A percentile compares a stretch with the other conserved stretches of the same genome.
phyloP scores from a whole-genome alignment of 495 filamentous ascomycete species.

The Bacidia gigantensis region DNA sequence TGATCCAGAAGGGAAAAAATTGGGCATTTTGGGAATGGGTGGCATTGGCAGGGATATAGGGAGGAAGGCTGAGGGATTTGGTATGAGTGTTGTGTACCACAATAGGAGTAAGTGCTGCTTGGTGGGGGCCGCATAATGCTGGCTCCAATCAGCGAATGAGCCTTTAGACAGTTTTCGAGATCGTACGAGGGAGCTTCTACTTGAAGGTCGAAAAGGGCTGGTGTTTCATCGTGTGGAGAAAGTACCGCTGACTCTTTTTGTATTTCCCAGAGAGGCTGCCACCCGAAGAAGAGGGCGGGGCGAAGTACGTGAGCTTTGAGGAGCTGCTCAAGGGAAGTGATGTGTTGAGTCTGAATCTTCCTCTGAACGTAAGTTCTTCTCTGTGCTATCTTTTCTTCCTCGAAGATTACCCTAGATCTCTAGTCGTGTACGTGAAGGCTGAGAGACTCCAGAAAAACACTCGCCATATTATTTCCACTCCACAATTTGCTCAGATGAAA shows the following conservation, averaged over 20 bases:
- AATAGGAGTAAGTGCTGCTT: constrained; percentile 48
- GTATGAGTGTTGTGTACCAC: constrained; percentile 56
- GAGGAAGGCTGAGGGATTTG: constrained; percentile 43
- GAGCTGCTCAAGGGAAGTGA: constrained; percentile 51
- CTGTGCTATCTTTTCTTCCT: constrained; percentile 2
- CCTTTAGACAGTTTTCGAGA: no score
- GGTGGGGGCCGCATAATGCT: no score
- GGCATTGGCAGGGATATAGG: constrained; percentile 60
- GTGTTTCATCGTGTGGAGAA: no score
- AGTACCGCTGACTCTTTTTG: no score
- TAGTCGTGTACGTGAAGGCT: no score
- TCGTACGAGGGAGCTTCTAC: no score
- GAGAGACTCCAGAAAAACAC: constrained; percentile 39
- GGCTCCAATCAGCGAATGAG: no score
- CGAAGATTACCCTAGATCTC: no score
- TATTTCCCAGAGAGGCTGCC: no score
- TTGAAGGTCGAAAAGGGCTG: no score
- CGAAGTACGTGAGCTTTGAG: constrained; percentile 56
- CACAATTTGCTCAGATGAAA: constrained; percentile 57
- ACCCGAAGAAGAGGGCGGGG: constrained; percentile 40
- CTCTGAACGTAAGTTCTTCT: constrained; percentile 53
- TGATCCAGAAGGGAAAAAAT: constrained; percentile 49
- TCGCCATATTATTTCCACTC: constrained; percentile 48
- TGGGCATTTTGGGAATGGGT: constrained; percentile 77
- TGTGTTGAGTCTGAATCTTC: constrained; percentile 64